Evolutionary conservation across 352 stramenopile genomes (phyloP), one percentile per base, ranked within the genome.

Genomic region (Phytophthora pistaciae): DNA sequence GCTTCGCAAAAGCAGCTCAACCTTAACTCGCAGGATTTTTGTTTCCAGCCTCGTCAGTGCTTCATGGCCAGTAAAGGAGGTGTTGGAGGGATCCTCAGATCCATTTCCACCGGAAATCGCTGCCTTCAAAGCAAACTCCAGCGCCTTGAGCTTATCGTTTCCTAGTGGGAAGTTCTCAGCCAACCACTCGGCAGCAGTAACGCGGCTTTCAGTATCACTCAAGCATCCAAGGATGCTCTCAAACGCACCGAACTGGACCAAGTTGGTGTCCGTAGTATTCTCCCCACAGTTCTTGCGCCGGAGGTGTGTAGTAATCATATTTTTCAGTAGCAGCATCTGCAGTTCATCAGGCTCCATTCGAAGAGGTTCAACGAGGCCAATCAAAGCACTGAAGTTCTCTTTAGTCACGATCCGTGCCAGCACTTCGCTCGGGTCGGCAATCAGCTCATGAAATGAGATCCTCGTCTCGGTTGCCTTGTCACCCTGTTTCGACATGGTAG

Each of bases 321-420:
- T 91, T 56, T 93, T 93, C 11, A 95, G 56, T 20, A 94, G 66
- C 29, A 93, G 53, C 75, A 95, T 94, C 60, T 91, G 77, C 18
- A 93, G 27, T 56, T 95, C 85, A 58, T 95, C 85, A 1, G 80
- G 72, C 20, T 94, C 73, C 9, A 95, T 65, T 16, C 79, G 80
- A 56, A 95, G 72, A 20, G 87, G 85, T 16, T 73, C 64, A 8
- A 66, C 76, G 11, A 94, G 68, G 8, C 79, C 77, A 27, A 87
- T 75, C 44, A 94, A 68, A 31, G 72, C 60, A 36, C 56, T 72
- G 40, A 92, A 87, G 57, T 85, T 94, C 16, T 83, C 67, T 13
- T 76, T 83, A 0, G 54, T 83, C 38, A 91, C 56, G 8, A 90
- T 33, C 21, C 68, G 56, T 16, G 81, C 68, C 7, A 96, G 66